These are phyloP conservation scores for Phytophthora megakarya DNA, from an alignment of 352 stramenopile species.

Conservation along the genomic window DNA sequence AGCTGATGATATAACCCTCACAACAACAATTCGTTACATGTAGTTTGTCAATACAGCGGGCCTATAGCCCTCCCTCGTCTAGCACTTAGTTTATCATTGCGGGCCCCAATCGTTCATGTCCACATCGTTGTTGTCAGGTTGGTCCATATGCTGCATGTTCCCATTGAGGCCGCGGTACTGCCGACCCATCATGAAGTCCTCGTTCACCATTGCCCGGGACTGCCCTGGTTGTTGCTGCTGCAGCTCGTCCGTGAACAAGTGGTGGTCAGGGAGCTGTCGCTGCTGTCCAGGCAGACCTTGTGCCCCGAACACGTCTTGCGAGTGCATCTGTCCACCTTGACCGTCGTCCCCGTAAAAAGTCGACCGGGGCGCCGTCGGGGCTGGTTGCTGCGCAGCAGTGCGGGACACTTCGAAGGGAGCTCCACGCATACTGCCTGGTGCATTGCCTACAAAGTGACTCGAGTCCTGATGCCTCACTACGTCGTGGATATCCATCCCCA, in stretches of 20 bases:
- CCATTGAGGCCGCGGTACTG: conserved; percentile 53
- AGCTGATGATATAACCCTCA: no score
- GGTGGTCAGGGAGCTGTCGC: conserved; percentile 44
- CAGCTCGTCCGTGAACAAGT: conserved; percentile 48
- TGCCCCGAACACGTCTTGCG: conserved; percentile 57
- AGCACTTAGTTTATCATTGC: conserved; percentile 30
- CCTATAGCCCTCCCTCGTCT: background rate
- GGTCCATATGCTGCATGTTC: conserved; percentile 57
- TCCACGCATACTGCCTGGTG: conserved; percentile 23
- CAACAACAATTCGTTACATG: background rate
- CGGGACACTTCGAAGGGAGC: conserved; percentile 37
- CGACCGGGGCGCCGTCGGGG: conserved; percentile 36
- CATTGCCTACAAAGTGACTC: conserved; percentile 34
- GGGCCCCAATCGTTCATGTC: conserved; percentile 70
- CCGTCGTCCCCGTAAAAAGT: conserved; percentile 53
- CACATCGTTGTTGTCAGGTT: conserved; percentile 50
- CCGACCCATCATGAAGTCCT: conserved; percentile 59
- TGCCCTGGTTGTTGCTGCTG: conserved; percentile 51
- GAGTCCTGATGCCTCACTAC: conserved; percentile 54
- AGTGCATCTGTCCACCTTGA: conserved; percentile 44
- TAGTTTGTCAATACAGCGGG: background rate
- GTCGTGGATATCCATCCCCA: conserved; percentile 65
- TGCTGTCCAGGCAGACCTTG: conserved; percentile 43
- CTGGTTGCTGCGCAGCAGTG: conserved; percentile 30
- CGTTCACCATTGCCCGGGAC: conserved; percentile 37